These are phyloP conservation scores for Emydomyces testavorans DNA, from an alignment of 2,329 filamentous ascomycete genomes.

Conservation along the genomic window DNA sequence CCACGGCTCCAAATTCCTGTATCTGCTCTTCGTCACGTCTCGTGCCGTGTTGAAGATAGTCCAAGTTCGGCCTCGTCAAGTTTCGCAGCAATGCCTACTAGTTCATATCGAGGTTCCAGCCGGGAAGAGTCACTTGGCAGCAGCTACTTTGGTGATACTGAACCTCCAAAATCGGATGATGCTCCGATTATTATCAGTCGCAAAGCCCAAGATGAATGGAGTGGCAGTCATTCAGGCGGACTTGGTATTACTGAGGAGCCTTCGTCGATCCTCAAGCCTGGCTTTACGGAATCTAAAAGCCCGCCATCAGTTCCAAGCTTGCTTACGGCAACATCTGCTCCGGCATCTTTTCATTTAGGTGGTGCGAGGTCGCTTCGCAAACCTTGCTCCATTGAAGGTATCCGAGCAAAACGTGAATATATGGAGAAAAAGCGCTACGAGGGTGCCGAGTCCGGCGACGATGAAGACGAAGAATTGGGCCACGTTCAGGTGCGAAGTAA, in stretches of 20 bases:
- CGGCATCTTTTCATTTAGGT: slow-evolving; percentile 47
- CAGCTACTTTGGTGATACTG: slow-evolving; percentile 75
- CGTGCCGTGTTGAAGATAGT: slow-evolving; percentile 59
- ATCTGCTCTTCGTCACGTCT: slow-evolving; percentile 55
- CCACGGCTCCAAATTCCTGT: slow-evolving; percentile 49
- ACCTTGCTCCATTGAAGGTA: slow-evolving; percentile 59
- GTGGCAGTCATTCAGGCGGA: slow-evolving; percentile 1
- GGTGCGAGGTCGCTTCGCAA: slow-evolving; percentile 44
- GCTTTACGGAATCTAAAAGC: slow-evolving; percentile 12
- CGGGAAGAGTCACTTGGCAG: slow-evolving; percentile 74
- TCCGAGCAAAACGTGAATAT: slow-evolving; percentile 62
- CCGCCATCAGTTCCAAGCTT: slow-evolving; percentile 43
- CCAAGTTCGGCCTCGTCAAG: slow-evolving; percentile 65
- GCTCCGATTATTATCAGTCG: slow-evolving; percentile 63
- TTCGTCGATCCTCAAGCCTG: slow-evolving; percentile 8
- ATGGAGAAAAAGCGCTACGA: slow-evolving; percentile 62
- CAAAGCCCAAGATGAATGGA: slow-evolving; percentile 64
- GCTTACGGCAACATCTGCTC: slow-evolving; percentile 53
- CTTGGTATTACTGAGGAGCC: slow-evolving; percentile 62
- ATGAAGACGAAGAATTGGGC: slow-evolving; percentile 86
- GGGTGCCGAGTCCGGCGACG: slow-evolving; percentile 77
- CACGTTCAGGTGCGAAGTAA: slow-evolving; percentile 37
- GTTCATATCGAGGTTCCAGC: slow-evolving; percentile 67
- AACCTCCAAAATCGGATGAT: slow-evolving; percentile 67
- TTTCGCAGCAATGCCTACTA: slow-evolving; percentile 57